phyloP scores from a whole-genome alignment of 2,329 filamentous ascomycete genomes.

The Fusarium devonianum region DNA sequence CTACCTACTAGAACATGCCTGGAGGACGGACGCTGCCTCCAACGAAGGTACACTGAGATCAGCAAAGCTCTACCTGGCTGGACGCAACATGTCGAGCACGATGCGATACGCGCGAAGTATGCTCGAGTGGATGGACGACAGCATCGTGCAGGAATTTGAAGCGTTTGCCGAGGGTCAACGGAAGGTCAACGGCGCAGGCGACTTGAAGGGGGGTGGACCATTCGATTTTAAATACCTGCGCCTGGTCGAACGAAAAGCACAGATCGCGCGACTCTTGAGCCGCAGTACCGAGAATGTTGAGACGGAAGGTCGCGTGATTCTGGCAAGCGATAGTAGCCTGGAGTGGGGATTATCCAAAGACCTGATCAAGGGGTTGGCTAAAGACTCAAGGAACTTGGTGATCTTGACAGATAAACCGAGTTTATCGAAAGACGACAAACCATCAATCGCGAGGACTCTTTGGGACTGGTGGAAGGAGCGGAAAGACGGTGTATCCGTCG shows the following conservation, averaged over 20 bases:
- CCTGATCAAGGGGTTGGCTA: constrained; percentile 75
- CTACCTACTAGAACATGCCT: constrained; percentile 91
- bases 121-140: constrained; percentile 99
- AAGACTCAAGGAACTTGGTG: constrained; percentile 81
- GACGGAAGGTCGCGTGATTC: constrained; percentile 73
- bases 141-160: constrained; percentile 91
- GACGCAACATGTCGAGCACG: constrained; percentile 84
- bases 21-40: constrained; percentile 70
- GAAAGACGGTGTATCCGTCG: constrained; percentile 67
- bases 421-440: constrained; percentile 48
- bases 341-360: constrained; percentile 96
- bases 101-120: constrained; percentile 93
- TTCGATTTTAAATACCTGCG: constrained; percentile 91
- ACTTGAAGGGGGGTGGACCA: constrained; percentile 70
- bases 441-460: constrained; percentile 74
- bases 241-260: constrained; percentile 80
- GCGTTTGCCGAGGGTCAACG: constrained; percentile 64
- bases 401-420: constrained; percentile 80
- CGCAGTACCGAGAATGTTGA: constrained; percentile 52
- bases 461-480: constrained; percentile 82
- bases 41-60: constrained; percentile 60
- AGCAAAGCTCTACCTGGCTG: constrained; percentile 79
- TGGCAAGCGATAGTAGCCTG: constrained; percentile 87
- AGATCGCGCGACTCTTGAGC: constrained; percentile 74
- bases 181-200: constrained; percentile 54